Evolutionary conservation across 1,139 yeast species (phyloP).

Genomic region (Sugiyamaella sp.): DNA sequence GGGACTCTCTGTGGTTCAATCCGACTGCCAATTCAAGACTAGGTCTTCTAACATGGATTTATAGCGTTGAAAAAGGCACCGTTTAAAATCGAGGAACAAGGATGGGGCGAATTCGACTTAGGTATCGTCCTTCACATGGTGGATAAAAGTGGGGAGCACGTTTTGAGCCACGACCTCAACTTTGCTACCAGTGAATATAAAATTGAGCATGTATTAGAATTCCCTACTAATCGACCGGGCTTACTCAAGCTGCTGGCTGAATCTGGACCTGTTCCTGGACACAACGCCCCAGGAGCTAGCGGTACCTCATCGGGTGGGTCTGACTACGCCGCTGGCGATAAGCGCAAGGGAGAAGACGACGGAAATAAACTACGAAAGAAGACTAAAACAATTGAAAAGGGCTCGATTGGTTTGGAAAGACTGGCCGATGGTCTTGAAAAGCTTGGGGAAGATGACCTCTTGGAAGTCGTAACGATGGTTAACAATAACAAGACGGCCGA

Average conservation of each 20-base stretch:
- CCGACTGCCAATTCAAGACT: no score
- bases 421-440: constrained; percentile 89
- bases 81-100: constrained; percentile 88
- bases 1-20: no score
- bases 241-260: constrained; percentile 74
- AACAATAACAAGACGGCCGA: constrained; percentile 94
- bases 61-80: constrained; percentile 74
- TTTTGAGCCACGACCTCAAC: constrained; percentile 85
- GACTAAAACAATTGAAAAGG: constrained; percentile 66
- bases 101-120: constrained; percentile 98
- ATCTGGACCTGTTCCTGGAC: constrained; percentile 74
- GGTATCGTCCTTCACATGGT: constrained; percentile 75
- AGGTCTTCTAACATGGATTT: constrained; percentile 6
- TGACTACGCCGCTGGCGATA: constrained; percentile 39
- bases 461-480: constrained; percentile 96
- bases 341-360: constrained; percentile 47
- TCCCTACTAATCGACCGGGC: constrained; percentile 77
- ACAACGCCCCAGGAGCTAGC: constrained; percentile 40
- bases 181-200: constrained; percentile 76
- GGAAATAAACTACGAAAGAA: constrained; percentile 47
- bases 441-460: constrained; percentile 86
- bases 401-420: constrained; percentile 74
- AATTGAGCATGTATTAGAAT: constrained; percentile 72
- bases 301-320: constrained; percentile 36
- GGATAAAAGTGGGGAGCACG: constrained; percentile 88